A percentile compares a stretch with the other conserved stretches of the same genome.
phyloP scores from a whole-genome alignment of 2,329 filamentous ascomycete genomes.

The Diaporthe sp. region DNA sequence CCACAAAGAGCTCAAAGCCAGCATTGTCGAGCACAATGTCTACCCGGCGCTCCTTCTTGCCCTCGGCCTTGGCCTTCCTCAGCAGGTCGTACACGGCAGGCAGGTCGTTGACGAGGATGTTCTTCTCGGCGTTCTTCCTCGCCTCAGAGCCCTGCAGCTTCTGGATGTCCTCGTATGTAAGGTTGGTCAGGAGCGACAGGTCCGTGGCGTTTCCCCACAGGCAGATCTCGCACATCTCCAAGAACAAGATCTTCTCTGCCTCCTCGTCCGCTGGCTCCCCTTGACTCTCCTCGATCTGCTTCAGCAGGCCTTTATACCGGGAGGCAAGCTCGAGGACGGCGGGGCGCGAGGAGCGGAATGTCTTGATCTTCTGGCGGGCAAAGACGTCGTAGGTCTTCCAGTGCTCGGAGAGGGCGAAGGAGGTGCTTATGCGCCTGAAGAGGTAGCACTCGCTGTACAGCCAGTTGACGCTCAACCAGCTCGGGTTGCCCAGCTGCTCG shows the following conservation, averaged over 20 bases:
- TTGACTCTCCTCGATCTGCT: conserved; percentile 71
- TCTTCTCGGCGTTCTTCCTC: conserved; percentile 88
- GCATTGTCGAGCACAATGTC: conserved; percentile 98
- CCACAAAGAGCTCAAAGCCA: conserved; percentile 96
- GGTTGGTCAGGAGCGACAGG: conserved; percentile 87
- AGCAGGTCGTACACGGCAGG: conserved; percentile 52
- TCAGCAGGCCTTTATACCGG: conserved; percentile 70
- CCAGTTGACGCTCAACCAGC: conserved; percentile 91
- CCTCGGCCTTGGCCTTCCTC: conserved; percentile 44
- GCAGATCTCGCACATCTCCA: conserved; percentile 96
- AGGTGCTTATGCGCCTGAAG: conserved; percentile 85
- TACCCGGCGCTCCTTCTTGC: conserved; percentile 76
- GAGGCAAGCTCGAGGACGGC: conserved; percentile 64
- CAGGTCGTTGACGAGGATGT: conserved; percentile 92
- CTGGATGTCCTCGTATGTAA: conserved; percentile 96
- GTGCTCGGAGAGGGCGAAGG: conserved; percentile 81
- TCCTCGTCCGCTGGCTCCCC: conserved; percentile 70
- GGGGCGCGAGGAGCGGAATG: conserved; percentile 91
- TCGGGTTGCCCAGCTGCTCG: conserved; percentile 77
- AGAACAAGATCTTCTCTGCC: conserved; percentile 84
- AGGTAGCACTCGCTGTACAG: conserved; percentile 95
- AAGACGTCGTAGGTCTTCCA: conserved; percentile 96
- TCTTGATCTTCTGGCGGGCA: conserved; percentile 88
- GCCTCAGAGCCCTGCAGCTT: conserved; percentile 93
- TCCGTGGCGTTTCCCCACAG: conserved; percentile 98